These are phyloP conservation scores for Nicotiana benthamiana DNA, from an alignment of 257 asterid genomes.

Conservation along the genomic window DNA sequence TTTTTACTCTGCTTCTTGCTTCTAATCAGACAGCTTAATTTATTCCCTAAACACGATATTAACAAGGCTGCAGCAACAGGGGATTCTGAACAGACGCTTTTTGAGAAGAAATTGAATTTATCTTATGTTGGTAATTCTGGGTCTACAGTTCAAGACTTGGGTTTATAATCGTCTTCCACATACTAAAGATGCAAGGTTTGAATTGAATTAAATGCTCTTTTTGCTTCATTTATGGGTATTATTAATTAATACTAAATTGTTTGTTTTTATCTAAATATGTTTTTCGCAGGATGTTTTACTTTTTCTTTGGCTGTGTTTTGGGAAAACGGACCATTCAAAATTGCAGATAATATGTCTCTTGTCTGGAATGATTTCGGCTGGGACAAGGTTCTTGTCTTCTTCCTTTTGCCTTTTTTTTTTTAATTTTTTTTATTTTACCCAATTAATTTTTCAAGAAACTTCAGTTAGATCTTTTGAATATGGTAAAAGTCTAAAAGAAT, in stretches of 20 bases:
- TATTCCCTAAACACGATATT: conserved; percentile 30
- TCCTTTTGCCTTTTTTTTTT: background rate
- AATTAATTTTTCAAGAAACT: background rate
- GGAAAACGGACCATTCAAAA: conserved; percentile 72
- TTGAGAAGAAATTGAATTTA: conserved; percentile 23
- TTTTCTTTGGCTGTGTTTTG: conserved; percentile 70
- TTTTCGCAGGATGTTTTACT: conserved; percentile 69
- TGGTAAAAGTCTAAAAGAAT: background rate
- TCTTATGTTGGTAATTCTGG: conserved; percentile 18
- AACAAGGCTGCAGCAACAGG: conserved; percentile 8
- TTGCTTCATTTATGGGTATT: background rate
- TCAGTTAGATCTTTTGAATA: background rate
- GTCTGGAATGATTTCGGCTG: conserved; percentile 71
- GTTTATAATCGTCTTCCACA: conserved; percentile 32
- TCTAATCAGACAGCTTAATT: conserved; percentile 30
- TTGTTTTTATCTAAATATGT: background rate
- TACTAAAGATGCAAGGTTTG: conserved; percentile 29
- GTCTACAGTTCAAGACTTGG: conserved; percentile 23
- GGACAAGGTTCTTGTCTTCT: conserved; percentile 52
- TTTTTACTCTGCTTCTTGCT: background rate
- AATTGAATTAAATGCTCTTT: background rate
- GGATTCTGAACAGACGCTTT: conserved; percentile 10
- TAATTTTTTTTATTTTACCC: background rate
- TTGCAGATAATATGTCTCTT: conserved; percentile 43
- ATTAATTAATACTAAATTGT: background rate